A percentile compares a stretch with the other conserved stretches of the same genome.
Conservation (phyloP, 768 basidiomycete genomes). For the Lactarius akahatsu region DNA sequence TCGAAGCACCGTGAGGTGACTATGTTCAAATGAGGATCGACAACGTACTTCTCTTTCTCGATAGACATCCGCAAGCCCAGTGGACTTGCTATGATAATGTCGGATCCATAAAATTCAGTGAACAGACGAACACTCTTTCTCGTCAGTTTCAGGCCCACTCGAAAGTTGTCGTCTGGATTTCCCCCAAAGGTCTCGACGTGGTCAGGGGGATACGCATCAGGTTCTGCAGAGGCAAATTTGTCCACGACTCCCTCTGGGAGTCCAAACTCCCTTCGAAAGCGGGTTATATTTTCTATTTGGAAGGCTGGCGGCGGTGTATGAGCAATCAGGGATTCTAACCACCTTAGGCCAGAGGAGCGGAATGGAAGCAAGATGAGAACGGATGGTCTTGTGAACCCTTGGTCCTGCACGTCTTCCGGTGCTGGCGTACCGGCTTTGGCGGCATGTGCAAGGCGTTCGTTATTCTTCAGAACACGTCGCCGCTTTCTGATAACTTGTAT, state of each 20-base stretch:
- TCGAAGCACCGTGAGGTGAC: constrained; percentile 33
- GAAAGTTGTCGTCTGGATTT: constrained; percentile 95
- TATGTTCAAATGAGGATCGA: not conserved
- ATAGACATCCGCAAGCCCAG: constrained; percentile 87
- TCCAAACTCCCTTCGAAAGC: constrained; percentile 81
- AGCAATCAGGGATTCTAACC: constrained; percentile 75
- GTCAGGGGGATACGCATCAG: constrained; percentile 79
- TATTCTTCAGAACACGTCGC: constrained; percentile 86
- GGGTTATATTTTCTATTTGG: constrained; percentile 85
- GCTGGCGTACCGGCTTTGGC: constrained; percentile 54
- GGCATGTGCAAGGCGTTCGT: constrained; percentile 81
- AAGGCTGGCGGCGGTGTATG: constrained; percentile 70
- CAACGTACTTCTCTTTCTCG: constrained; percentile 86
- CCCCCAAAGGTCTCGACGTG: constrained; percentile 94
- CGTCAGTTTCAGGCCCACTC: constrained; percentile 90
- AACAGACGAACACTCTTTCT: constrained; percentile 91
- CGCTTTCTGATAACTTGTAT: constrained; percentile 66
- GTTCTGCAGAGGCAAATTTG: constrained; percentile 70
- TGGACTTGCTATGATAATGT: constrained; percentile 92
- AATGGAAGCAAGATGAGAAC: constrained; percentile 91
- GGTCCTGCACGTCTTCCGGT: constrained; percentile 84
- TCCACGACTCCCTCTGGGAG: constrained; percentile 78
- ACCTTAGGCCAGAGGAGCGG: constrained; percentile 81
- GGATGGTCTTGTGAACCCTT: constrained; percentile 97
- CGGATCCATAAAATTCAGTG: constrained; percentile 85